phyloP scores from a whole-genome alignment of 2,329 filamentous ascomycete genomes.

The Paradendryphiella salina region DNA sequence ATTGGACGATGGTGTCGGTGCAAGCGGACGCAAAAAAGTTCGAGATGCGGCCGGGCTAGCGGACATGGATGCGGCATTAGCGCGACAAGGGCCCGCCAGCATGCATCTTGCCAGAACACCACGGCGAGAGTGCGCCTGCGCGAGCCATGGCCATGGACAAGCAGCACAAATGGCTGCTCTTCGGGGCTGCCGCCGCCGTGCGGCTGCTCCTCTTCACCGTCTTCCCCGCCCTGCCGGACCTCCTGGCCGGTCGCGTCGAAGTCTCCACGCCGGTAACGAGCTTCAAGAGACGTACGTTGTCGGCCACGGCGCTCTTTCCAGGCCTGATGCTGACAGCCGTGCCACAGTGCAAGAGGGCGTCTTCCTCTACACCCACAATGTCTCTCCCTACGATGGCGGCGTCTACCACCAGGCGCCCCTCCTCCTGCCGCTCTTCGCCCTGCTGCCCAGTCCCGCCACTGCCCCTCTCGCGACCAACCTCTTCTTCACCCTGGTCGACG shows the following conservation, averaged over 20 bases:
- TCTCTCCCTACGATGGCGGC: slow-evolving; percentile 95
- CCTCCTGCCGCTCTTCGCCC: slow-evolving; percentile 85
- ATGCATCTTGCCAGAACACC: slow-evolving; percentile 13
- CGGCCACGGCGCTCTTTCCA: neutral
- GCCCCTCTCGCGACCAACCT: slow-evolving; percentile 75
- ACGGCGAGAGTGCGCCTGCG: slow-evolving; percentile 1
- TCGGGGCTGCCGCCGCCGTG: slow-evolving; percentile 73
- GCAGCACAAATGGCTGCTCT: slow-evolving; percentile 67
- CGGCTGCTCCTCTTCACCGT: slow-evolving; percentile 77
- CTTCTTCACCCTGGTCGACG: slow-evolving; percentile 78
- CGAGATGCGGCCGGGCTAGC: slow-evolving; percentile 25
- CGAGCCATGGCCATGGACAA: slow-evolving; percentile 45
- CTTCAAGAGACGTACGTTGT: slow-evolving; percentile 82
- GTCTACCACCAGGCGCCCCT: slow-evolving; percentile 78
- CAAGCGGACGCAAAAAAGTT: slow-evolving; percentile 38
- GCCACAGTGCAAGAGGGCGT: slow-evolving; percentile 86
- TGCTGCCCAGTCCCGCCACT: slow-evolving; percentile 71
- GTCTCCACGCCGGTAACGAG: slow-evolving; percentile 96
- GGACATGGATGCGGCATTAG: slow-evolving; percentile 27
- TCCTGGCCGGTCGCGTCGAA: slow-evolving; percentile 89
- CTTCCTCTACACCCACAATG: slow-evolving; percentile 93
- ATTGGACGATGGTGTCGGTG: slow-evolving; percentile 9
- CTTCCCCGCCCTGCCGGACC: slow-evolving; percentile 81
- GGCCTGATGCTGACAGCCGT: slow-evolving; percentile 14
- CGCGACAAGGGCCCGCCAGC: slow-evolving; percentile 23